Conservation (phyloP, 83 land plant genomes). For the Picea abies region DNA sequence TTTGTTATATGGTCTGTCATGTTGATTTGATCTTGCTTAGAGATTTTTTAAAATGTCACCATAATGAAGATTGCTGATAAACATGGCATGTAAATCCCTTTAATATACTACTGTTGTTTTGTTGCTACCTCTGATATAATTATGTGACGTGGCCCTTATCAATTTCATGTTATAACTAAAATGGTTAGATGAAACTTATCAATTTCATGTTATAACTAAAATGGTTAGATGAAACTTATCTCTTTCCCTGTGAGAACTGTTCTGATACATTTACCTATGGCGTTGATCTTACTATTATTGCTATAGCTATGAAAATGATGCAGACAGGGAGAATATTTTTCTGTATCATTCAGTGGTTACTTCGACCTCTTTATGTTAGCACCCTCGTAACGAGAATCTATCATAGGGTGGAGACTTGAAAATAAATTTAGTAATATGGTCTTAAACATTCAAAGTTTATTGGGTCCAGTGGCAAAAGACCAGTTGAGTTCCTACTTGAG, state of each 20-base stretch:
- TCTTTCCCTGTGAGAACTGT: not conserved
- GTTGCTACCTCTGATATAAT: not conserved
- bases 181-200: not conserved
- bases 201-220: not conserved
- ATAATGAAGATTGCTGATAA: not conserved
- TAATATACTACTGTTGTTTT: not conserved
- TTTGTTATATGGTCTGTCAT: not conserved
- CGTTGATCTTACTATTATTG: not conserved
- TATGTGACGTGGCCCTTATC: not conserved
- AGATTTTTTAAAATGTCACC: not conserved
- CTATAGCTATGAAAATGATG: not conserved
- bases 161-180: not conserved
- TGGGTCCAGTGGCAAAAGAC: not conserved
- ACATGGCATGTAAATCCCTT: not conserved
- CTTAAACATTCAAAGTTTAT: not conserved
- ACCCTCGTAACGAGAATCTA: not conserved
- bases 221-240: not conserved
- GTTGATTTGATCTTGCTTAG: not conserved
- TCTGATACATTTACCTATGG: not conserved
- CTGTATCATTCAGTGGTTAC: not conserved
- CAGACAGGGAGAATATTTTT: not conserved
- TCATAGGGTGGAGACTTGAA: not conserved
- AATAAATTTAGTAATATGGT: not conserved
- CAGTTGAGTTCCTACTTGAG: not conserved
- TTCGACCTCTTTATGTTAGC: not conserved